Evolutionary conservation across 176 grass and related monocot species (phyloP), one percentile per base, ranked within the genome.

Genomic region (Carex littledalei): DNA sequence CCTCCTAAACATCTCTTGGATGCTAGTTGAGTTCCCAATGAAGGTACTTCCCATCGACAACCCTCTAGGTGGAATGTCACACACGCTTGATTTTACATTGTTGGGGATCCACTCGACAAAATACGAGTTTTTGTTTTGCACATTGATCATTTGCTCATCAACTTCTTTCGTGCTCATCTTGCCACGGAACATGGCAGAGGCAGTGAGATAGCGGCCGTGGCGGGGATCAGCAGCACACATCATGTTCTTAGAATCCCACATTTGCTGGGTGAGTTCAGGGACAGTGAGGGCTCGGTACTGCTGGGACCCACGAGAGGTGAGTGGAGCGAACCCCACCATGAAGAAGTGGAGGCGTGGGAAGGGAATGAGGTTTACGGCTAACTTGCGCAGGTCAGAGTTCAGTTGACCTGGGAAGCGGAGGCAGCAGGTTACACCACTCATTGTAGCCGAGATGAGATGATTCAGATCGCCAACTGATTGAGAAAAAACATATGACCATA

Each of bases 221-320:
- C 93, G 93, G 81, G 93, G 93, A 69, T 95, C 93, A 18, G 93
- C 93, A 0, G 93, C 93, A 2, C 93, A 95, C 93, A 95, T 95
- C 93, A 95, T 95, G 88, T 95, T 95, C 88, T 95, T 95, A 17
- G 93, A 32, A 43, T 95, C 93, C 93, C 93, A 95, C 93, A 95
- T 95, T 87, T 95, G 93, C 50, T 95, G 93, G 12, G 93, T 95
- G 14, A 95, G 88, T 87, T 95, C 93, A 1, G 93, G 93, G 67
- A 95, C 93, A 2, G 93, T 95, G 17, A 95, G 90, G 67, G 93
- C 88, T 10, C 93, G 85, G 85, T 95, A 95, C 87, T 95, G 93
- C 82, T 95, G 93, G 45, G 93, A 95, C 11, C 93, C 93, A 71
- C 93, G 91, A 3, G 93, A 95, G 10, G 92, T 94, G 85, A 94